Evolutionary conservation across 1,139 yeast genomes (phyloP).

Genomic region (Zygosaccharomyces sapae): DNA sequence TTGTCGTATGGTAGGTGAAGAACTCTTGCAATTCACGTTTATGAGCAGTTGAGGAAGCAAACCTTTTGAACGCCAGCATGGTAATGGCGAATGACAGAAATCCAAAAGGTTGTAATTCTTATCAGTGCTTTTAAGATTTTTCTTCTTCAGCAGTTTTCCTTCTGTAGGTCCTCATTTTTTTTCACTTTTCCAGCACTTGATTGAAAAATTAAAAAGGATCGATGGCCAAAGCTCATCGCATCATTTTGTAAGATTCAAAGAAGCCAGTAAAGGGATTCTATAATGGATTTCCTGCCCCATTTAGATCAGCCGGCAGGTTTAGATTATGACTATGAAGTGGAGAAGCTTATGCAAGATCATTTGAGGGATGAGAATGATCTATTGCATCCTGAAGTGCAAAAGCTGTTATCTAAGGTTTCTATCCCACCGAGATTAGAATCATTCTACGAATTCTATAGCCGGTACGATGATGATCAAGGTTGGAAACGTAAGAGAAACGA

Average conservation of each 20-base stretch:
- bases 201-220: background rate
- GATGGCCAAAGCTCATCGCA: background rate
- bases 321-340: slow-evolving; percentile 11
- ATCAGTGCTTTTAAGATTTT: background rate
- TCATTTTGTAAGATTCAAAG: background rate
- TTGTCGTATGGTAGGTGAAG: slow-evolving; percentile 25
- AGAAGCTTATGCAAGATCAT: slow-evolving; percentile 14
- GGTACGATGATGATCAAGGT: background rate
- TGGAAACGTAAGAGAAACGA: slow-evolving; percentile 7
- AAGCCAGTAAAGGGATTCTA: background rate
- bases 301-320: slow-evolving; percentile 8
- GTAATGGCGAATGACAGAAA: background rate
- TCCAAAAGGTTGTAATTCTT: slow-evolving; percentile 6
- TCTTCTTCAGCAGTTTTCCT: slow-evolving; percentile 2
- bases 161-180: background rate
- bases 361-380: slow-evolving; percentile 3
- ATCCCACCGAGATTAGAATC: background rate
- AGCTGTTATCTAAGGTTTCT: background rate
- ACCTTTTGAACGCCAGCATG: slow-evolving; percentile 15
- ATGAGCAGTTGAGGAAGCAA: slow-evolving; percentile 15
- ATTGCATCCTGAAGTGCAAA: slow-evolving; percentile 21
- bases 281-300: slow-evolving; percentile 18
- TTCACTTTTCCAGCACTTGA: background rate
- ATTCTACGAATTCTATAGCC: slow-evolving; percentile 1
- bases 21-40: slow-evolving; percentile 23